Evolutionary conservation across 306 rosid genomes (phyloP).

Genomic region (Lathyrus sativus): DNA sequence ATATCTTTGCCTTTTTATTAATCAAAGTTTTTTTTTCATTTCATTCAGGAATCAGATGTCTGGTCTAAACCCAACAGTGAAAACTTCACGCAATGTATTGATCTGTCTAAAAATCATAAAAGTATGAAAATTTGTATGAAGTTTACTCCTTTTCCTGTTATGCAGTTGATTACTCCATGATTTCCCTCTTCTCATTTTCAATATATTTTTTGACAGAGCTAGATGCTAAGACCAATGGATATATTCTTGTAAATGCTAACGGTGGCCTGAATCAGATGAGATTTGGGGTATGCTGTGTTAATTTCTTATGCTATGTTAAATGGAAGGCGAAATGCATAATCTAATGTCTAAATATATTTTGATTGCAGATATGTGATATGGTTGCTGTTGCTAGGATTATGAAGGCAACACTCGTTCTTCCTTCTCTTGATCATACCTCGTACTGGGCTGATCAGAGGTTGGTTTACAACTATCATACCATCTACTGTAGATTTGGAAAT

Average conservation of each 20-base stretch:
- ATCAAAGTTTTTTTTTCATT: constrained; percentile 50
- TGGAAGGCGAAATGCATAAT: constrained; percentile 36
- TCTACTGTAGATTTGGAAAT: constrained; percentile 23
- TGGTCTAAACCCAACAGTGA: constrained; percentile 75
- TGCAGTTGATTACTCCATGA: constrained; percentile 29
- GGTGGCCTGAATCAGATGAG: constrained; percentile 99
- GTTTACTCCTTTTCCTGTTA: constrained; percentile 31
- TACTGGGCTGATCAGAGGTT: constrained; percentile 99
- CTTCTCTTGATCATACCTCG: constrained; percentile 94
- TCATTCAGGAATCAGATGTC: constrained; percentile 65
- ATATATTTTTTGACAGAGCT: constrained; percentile 51
- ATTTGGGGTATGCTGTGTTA: constrained; percentile 87
- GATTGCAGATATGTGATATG: constrained; percentile 96
- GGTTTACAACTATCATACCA: constrained; percentile 36
- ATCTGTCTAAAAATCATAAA: constrained; percentile 56
- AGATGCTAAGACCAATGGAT: constrained; percentile 75
- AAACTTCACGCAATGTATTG: constrained; percentile 78
- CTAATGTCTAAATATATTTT: constrained; percentile 48
- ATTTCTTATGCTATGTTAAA: constrained; percentile 40
- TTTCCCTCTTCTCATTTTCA: constrained; percentile 39
- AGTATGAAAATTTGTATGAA: constrained; percentile 47
- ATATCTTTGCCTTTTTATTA: constrained; percentile 30
- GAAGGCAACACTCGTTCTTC: constrained; percentile 94
- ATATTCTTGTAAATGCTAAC: constrained; percentile 86
- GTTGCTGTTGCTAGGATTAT: constrained; percentile 90